These are phyloP conservation scores for Lenwebbia sp. DNA, from an alignment of 345 rosid species.

Conservation along the genomic window DNA sequence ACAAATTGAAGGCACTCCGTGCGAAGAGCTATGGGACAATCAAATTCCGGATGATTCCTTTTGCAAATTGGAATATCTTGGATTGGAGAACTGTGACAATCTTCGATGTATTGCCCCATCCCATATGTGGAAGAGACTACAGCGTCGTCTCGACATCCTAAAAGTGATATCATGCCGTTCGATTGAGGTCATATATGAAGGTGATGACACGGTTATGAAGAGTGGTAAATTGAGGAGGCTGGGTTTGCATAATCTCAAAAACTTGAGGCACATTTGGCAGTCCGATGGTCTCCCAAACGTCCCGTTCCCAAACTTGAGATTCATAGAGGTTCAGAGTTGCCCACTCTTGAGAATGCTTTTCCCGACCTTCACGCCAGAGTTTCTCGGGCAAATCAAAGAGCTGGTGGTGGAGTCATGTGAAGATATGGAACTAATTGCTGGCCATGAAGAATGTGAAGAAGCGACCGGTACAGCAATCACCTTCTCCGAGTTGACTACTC, in stretches of 20 bases:
- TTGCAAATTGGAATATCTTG: background rate
- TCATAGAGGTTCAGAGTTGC: background rate
- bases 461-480: rapidly evolving
- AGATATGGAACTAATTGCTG: background rate
- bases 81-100: background rate
- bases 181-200: background rate
- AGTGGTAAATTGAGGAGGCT: background rate
- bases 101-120: background rate
- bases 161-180: background rate
- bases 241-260: rapidly evolving
- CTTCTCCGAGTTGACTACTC: background rate
- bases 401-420: background rate
- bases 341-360: background rate
- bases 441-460: background rate
- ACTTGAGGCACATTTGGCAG: background rate
- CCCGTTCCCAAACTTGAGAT: background rate
- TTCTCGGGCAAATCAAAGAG: background rate
- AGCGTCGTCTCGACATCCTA: rapidly evolving
- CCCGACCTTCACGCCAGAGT: background rate
- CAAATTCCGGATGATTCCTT: background rate
- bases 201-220: background rate
- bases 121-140: background rate
- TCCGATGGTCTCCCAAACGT: rapidly evolving
- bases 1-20: rapidly evolving
- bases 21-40: background rate